A percentile compares a stretch with the other conserved stretches of the same genome.
Conservation (phyloP, 768 basidiomycete genomes). For the Infundibulicybe gibba region DNA sequence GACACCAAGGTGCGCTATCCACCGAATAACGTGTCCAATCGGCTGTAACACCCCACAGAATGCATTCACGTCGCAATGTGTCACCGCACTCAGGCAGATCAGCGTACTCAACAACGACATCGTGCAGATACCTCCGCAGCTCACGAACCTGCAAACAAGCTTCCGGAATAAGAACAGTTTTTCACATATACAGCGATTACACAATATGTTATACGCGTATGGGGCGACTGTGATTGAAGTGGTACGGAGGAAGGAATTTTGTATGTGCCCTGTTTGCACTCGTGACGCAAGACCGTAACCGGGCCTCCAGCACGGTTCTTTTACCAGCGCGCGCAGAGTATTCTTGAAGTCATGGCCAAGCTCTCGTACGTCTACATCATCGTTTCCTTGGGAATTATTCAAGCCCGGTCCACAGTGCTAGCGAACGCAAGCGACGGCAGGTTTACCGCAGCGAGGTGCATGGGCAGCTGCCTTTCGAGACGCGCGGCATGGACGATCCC, state of each 20-base stretch:
- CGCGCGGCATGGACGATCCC: conserved; percentile 75
- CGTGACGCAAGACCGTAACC: not conserved
- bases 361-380: conserved; percentile 61
- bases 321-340: conserved; percentile 72
- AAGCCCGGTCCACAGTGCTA: conserved; percentile 38
- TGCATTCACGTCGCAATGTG: conserved; percentile 61
- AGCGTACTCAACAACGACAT: conserved; percentile 80
- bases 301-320: conserved; percentile 64
- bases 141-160: conserved; percentile 65
- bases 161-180: conserved; percentile 81
- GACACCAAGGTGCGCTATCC: conserved; percentile 45
- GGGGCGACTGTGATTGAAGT: conserved; percentile 89
- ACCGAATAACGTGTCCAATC: not conserved
- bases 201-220: conserved; percentile 90
- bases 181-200: conserved; percentile 85
- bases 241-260: conserved; percentile 86
- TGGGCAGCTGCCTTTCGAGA: conserved; percentile 85
- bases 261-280: conserved; percentile 34
- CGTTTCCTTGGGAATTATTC: conserved; percentile 2
- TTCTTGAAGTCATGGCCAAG: conserved; percentile 85
- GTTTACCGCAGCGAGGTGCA: conserved; percentile 83
- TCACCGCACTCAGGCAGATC: conserved; percentile 69
- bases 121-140: conserved; percentile 61
- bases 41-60: conserved; percentile 43
- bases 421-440: conserved; percentile 79